Base-by-base conservation (phyloP, 306 rosid genomes). In the Myrica gale region DNA sequence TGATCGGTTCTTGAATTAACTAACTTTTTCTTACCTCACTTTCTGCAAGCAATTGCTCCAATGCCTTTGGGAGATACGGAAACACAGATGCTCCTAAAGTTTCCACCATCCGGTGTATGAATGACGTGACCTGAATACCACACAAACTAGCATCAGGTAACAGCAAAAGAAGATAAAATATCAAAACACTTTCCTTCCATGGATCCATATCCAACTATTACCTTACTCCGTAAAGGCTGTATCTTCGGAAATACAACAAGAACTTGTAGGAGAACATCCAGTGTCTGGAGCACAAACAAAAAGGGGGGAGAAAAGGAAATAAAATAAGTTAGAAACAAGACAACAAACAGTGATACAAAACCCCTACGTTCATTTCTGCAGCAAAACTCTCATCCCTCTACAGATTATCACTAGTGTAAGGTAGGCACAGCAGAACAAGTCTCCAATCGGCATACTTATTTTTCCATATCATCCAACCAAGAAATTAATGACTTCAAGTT, bases 41-140 rank as follows among this genome's bases (percentile, higher is more conserved):
- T 79, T 90, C 96, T 62, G 80, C 89, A 83, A 95, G 97, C 86
- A 92, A 85, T 73, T 89, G 97, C 84, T 87, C 93, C 81, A 92
- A 58, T 69, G 98, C 97, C 89, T 87, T 95, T 15, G 97, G 98
- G 69, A 95, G 96, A 88, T 82, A 95, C 5, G 99, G 99, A 79
- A 95, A 87, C 51, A 95, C 97, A 76, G 92, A 90, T 77, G 88
- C 78, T 43, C 99, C 99, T 46, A 95, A 82, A 52, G 96, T 92
- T 17, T 92, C 99, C 75, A 95, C 97, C 99, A 95, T 95, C 50
- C 99, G 98, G 75, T 95, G 99, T 84, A 95, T 84, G 84, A 92
- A 95, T 65, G 99, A 95, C 1, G 92, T 93, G 54, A 95, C 98
- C 99, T 95, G 72, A 78, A 83, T 68, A 62, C 73, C 76, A 76